Evolutionary conservation across 192 early-diverging fungal species (phyloP), one percentile per base, ranked within the genome.

Genomic region (Coemansia sp.): DNA sequence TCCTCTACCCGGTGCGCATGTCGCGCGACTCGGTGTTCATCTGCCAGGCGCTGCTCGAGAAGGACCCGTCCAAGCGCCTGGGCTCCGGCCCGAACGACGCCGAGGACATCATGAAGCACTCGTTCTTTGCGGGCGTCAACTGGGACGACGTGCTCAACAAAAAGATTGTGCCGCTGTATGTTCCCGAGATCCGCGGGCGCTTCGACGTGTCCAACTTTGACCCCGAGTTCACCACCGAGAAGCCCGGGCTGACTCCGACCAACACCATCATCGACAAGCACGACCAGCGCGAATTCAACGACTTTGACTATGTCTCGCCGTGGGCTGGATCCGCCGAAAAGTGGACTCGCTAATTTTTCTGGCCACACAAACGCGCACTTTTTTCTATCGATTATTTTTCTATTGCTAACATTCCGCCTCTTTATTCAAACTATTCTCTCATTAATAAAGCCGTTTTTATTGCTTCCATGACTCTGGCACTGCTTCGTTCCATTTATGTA

Each of bases 201-300:
- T 86, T 90, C 14, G 97, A 99, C 65, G 89, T 91, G 11, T 97
- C 94, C 32, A 98, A 98, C 87, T 99, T 99, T 89, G 97, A 99
- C 65, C 86, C 88, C 18, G 95, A 99, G 81, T 99, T 99, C 63
- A 99, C 97, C n/a, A 82, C 84, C 33, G 95, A 98, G 82, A 77
- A 83, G 50, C 95, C 97, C 2, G 92, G 93, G 0, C 66, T 99
- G 52, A 98, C 97, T 16, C 97, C 95, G 0, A 89, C 92, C 44
- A 87, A 94, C 53, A 90, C 88, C 42, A 85, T 92, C 25, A 77
- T 98, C 42, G 87, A 85, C 4, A 73, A 77, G 14, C 81, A 83
- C 5, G 91, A 97, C 68, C 97, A 99, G 78, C 88, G 93, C 68
- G 93, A 98, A 74, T 99, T 99, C 74, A 64, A 82, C 28, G 88